Conservation (phyloP, 116 monocot genomes). For the Posidonia oceanica region DNA sequence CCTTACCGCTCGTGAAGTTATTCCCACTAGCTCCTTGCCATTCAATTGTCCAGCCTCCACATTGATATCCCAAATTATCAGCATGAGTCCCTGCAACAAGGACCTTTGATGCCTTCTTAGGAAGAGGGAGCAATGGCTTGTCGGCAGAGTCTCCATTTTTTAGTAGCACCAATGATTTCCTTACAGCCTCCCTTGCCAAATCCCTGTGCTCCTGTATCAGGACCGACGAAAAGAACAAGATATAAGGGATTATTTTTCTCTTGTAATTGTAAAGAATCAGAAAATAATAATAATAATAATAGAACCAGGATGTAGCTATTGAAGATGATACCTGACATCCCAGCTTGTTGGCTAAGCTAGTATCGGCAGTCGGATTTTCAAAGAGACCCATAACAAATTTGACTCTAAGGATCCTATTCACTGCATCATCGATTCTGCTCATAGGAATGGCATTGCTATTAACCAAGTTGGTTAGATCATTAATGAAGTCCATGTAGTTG, state of each 20-base stretch:
- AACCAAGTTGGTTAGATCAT: slow-evolving; percentile 31
- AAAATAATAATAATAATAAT: background rate
- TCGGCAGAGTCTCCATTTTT: slow-evolving; percentile 28
- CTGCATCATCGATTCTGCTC: slow-evolving; percentile 76
- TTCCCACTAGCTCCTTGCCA: slow-evolving; percentile 44
- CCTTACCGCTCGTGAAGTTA: slow-evolving; percentile 19
- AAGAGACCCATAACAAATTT: slow-evolving; percentile 80
- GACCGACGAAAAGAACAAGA: background rate
- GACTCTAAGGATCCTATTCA: slow-evolving; percentile 73
- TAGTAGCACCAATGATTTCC: slow-evolving; percentile 43
- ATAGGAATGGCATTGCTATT: slow-evolving; percentile 45
- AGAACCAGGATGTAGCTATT: background rate
- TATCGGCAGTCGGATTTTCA: slow-evolving; percentile 63
- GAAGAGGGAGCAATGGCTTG: slow-evolving; percentile 26
- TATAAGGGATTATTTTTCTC: background rate
- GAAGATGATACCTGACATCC: slow-evolving; percentile 42
- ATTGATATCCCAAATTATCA: slow-evolving; percentile 47
- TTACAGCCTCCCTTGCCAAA: slow-evolving; percentile 49
- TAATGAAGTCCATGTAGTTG: slow-evolving; percentile 37
- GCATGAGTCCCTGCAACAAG: slow-evolving; percentile 46
- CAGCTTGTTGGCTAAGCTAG: slow-evolving; percentile 41
- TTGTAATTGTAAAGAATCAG: background rate
- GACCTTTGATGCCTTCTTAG: slow-evolving; percentile 29
- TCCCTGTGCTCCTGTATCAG: slow-evolving; percentile 31
- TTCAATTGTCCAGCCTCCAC: slow-evolving; percentile 49